Evolutionary conservation across 1,284 basidiomycete species (phyloP).

Genomic region (Ganoderma sp.): DNA sequence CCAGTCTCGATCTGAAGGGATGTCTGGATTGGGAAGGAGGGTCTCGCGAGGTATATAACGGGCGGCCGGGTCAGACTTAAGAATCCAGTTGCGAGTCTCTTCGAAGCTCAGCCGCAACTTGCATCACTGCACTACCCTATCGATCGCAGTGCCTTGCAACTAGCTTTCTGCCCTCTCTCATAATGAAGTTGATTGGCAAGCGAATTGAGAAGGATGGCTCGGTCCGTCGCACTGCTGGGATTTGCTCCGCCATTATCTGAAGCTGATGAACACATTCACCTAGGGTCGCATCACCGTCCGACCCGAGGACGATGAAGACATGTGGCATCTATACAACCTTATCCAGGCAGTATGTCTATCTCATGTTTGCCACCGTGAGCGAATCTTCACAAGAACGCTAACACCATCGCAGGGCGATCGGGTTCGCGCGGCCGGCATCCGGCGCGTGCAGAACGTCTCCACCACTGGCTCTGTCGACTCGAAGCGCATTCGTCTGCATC

Average conservation of each 20-base stretch:
- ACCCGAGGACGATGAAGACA: slow-evolving; percentile 96
- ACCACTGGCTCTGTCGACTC: slow-evolving; percentile 94
- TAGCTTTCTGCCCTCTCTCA: neutral
- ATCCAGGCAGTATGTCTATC: slow-evolving; percentile 66
- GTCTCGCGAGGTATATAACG: slow-evolving; percentile 22
- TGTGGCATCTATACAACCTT: slow-evolving; percentile 99
- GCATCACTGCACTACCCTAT: neutral
- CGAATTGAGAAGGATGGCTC: slow-evolving; percentile 81
- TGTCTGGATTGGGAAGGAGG: slow-evolving; percentile 14
- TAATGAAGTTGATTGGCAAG: slow-evolving; percentile 80
- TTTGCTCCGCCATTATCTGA: neutral
- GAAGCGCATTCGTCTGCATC: slow-evolving; percentile 82
- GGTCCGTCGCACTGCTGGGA: slow-evolving; percentile 50
- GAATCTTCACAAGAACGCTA: neutral
- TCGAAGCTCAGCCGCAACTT: neutral
- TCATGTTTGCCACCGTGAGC: neutral
- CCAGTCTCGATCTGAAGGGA: slow-evolving; percentile 12
- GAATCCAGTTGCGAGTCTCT: neutral
- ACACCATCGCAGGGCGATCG: slow-evolving; percentile 69
- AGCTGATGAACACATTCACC: slow-evolving; percentile 7
- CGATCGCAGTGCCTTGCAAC: neutral
- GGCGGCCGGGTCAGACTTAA: neutral
- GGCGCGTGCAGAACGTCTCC: slow-evolving; percentile 83
- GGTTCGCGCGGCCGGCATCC: slow-evolving; percentile 88
- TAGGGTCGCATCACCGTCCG: slow-evolving; percentile 91